Conservation (phyloP, 2,329 filamentous ascomycete species). For the Juglanconis oblonga region DNA sequence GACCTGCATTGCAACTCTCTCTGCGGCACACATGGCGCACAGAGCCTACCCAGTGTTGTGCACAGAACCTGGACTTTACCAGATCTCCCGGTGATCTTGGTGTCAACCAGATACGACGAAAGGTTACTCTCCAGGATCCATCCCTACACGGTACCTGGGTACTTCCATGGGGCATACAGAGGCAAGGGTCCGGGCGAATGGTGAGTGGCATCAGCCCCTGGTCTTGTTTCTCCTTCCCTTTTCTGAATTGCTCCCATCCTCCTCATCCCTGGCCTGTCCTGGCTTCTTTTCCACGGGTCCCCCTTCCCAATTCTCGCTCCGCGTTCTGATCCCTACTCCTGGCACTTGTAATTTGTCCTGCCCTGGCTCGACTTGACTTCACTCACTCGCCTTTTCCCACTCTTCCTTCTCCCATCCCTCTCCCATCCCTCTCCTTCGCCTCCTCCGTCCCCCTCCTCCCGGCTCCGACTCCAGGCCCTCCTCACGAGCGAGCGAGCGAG, state of each 20-base stretch:
- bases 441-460: conserved; percentile 11
- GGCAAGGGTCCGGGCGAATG: conserved; percentile 5
- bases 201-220: background rate
- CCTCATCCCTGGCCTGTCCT: conserved; percentile 10
- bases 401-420: conserved; percentile 18
- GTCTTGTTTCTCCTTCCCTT: conserved; percentile 18
- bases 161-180: conserved; percentile 15
- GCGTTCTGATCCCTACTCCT: conserved; percentile 16
- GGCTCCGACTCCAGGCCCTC: conserved; percentile 5
- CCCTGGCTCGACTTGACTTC: conserved; percentile 15
- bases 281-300: conserved; percentile 1
- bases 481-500: background rate
- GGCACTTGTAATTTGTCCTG: conserved; percentile 16
- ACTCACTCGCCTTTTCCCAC: conserved; percentile 16
- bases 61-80: background rate
- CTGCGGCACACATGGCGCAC: background rate
- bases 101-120: background rate
- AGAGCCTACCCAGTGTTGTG: background rate
- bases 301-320: background rate
- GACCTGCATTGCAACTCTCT: background rate
- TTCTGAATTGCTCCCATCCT: conserved; percentile 14
- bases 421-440: conserved; percentile 16
- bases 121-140: background rate
- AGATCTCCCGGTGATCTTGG: background rate
- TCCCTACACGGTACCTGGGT: background rate